Conservation (phyloP, 2,329 filamentous ascomycete species). For the Ustulina deusta region DNA sequence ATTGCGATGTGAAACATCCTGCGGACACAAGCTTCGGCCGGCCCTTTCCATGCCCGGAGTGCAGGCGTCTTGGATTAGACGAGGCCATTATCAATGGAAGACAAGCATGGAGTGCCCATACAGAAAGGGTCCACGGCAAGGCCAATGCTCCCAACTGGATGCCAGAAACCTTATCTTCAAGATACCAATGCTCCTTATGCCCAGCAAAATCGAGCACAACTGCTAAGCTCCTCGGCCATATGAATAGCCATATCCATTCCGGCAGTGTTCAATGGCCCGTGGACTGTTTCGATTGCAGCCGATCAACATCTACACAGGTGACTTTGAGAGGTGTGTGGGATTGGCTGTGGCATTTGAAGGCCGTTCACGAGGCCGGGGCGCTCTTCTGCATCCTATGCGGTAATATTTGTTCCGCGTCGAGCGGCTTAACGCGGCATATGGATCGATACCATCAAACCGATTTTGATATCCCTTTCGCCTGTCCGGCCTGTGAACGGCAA, state of each 20-base stretch:
- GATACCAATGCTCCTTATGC: conserved; percentile 7
- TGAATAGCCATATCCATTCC: conserved; percentile 12
- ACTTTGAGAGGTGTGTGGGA: conserved; percentile 7
- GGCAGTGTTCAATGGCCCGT: not conserved
- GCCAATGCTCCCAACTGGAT: conserved; percentile 2
- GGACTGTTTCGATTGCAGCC: not conserved
- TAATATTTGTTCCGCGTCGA: conserved; percentile 1
- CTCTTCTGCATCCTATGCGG: conserved; percentile 13
- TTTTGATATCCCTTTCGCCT: not conserved
- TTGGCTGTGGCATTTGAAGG: conserved; percentile 2
- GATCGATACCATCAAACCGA: not conserved
- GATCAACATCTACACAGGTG: conserved; percentile 5
- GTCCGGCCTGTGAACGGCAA: not conserved
- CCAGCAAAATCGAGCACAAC: not conserved
- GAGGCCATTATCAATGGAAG: conserved; percentile 5
- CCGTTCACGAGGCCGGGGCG: not conserved
- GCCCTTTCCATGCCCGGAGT: not conserved
- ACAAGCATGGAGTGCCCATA: conserved; percentile 8
- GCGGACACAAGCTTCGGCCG: not conserved
- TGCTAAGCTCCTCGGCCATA: conserved; percentile 7
- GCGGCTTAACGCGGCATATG: conserved; percentile 2
- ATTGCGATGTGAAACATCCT: conserved; percentile 11
- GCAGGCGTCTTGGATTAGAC: not conserved
- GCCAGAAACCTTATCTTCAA: conserved; percentile 2
- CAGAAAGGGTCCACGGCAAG: conserved; percentile 7